Base-by-base conservation (phyloP, 2,329 filamentous ascomycete genomes). In the Tolypocladium capitatum region DNA sequence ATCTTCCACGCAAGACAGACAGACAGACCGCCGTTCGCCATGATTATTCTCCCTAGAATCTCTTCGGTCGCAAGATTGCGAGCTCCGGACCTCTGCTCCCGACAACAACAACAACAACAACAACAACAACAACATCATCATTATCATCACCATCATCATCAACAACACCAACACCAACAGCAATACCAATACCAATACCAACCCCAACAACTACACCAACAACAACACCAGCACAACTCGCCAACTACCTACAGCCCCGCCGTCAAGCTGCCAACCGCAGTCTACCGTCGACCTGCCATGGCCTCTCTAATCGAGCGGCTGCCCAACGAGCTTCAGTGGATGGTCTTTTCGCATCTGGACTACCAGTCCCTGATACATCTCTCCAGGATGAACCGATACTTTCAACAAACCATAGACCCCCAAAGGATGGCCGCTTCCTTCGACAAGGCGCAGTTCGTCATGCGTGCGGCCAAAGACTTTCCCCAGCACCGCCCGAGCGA, bases 361-460 rank as follows among this genome's bases (percentile, higher is more conserved):
- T 69, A 69, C 43, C 62, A 67, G 51, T 59, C 64, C n/a, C 60
- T 69, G 31, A 69, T 69, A 41, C 58, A 63, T 46, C 55, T 69
- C 6, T 69, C 66, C 1, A 63, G 60, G 21, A 58, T 58, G 54
- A 69, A 63, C 48, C 57, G 58, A 32, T 58, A 62, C 50, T 64
- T 68, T 49, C 53, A 67, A 48, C 56, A 51, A 31, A 51, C 53
- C 5, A 56, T 69, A 44, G 53, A 66, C 28, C 64, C 67, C 3
- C 60, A 58, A 43, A 50, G 46, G 13, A 64, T 66, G 55, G 64
- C 67, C n/a, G 55, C 60, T 24, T 49, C 59, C 5, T 36, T 47
- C 18, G 66, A 69, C 54, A 69, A 66, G 53, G 59, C 66, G 45
- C 54, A 65, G 41, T 69, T 69, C 43, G 62, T 69, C 52, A 67